Evolutionary conservation across 2,329 filamentous ascomycete genomes (phyloP).

Genomic region (Xylaria sp.): DNA sequence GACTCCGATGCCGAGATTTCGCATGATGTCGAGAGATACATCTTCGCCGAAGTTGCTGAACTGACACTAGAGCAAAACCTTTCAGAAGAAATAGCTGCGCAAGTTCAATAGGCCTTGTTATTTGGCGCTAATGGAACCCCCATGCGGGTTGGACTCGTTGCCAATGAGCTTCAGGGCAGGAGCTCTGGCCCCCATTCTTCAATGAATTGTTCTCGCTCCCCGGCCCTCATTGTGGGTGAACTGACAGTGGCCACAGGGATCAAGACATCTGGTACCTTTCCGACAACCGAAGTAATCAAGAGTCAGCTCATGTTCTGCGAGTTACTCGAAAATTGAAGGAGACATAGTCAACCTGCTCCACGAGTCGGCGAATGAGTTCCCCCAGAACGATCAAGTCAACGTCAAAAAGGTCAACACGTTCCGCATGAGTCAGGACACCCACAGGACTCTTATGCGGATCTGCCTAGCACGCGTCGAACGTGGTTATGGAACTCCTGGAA

Average conservation of each 20-base stretch:
- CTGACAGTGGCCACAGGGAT: not conserved
- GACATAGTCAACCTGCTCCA: conserved; percentile 12
- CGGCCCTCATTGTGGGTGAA: conserved; percentile 8
- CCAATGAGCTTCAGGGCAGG: conserved; percentile 10
- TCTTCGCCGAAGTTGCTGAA: conserved; percentile 13
- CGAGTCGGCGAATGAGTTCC: conserved; percentile 9
- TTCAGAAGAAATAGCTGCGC: not conserved
- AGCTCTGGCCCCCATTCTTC: conserved; percentile 11
- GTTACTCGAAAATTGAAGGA: conserved; percentile 5
- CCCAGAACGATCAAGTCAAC: conserved; percentile 9
- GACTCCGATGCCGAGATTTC: not conserved
- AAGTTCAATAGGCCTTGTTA: not conserved
- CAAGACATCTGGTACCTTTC: not conserved
- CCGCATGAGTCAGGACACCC: not conserved
- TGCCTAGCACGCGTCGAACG: conserved; percentile 6
- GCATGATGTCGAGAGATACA: conserved; percentile 3
- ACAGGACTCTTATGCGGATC: conserved; percentile 1
- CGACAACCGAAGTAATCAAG: not conserved
- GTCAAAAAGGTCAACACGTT: not conserved
- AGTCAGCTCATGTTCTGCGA: not conserved
- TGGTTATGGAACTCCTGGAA: not conserved
- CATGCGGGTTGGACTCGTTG: conserved; percentile 15
- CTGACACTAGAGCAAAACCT: conserved; percentile 5
- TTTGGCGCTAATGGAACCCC: conserved; percentile 5
- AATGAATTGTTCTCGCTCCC: conserved; percentile 17